phyloP scores from a whole-genome alignment of 78 protist genomes.

The Dictyostelium capitatum region DNA sequence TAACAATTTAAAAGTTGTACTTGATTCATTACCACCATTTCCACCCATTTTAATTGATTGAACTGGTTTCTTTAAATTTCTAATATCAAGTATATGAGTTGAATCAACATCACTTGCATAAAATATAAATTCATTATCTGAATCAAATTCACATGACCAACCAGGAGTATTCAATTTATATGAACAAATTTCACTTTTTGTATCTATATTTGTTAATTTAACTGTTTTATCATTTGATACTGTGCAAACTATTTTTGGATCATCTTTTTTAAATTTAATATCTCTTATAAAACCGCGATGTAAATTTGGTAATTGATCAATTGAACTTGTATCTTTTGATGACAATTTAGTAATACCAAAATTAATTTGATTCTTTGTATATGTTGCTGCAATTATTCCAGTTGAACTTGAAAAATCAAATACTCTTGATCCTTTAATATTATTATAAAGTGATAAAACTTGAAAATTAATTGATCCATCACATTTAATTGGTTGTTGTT shows the following conservation, averaged over 20 bases:
- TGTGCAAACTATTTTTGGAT: conserved; percentile 12
- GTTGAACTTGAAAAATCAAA: conserved; percentile 40
- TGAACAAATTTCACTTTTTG: not conserved
- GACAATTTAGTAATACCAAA: conserved; percentile 32
- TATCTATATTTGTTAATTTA: conserved; percentile 11
- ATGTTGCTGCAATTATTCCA: conserved; percentile 41
- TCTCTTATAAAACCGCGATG: conserved; percentile 42
- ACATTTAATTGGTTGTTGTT: not conserved
- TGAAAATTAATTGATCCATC: conserved; percentile 31
- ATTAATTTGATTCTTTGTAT: not conserved
- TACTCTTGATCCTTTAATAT: conserved; percentile 29
- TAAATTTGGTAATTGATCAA: conserved; percentile 29
- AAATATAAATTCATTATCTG: not conserved
- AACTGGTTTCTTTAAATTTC: conserved; percentile 19
- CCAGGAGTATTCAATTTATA: conserved; percentile 10
- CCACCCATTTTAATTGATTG: not conserved
- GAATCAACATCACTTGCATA: not conserved
- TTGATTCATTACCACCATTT: not conserved
- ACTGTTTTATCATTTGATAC: conserved; percentile 21
- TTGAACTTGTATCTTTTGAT: conserved; percentile 12
- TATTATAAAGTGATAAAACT: conserved; percentile 16
- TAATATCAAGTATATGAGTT: conserved; percentile 31
- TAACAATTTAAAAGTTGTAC: conserved; percentile 1
- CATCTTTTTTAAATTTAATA: not conserved
- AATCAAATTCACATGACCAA: conserved; percentile 54